These are phyloP conservation scores for Jacaranda copaia DNA, from an alignment of 257 asterid species.

Conservation along the genomic window DNA sequence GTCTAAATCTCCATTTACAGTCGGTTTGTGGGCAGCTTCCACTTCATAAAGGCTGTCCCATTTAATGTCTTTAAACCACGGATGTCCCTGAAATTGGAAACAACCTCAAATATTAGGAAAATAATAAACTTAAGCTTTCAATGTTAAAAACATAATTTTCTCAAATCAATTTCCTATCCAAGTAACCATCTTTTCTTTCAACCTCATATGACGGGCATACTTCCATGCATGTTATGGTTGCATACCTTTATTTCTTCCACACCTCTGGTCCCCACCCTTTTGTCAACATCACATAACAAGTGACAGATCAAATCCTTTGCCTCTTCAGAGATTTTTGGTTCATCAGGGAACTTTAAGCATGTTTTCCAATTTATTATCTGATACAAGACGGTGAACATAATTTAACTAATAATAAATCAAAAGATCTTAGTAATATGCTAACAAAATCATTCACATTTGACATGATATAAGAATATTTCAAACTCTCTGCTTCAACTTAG, in stretches of 20 bases:
- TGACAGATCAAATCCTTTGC: constrained; percentile 90
- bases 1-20: constrained; percentile 85
- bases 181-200: background rate
- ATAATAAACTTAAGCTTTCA: background rate
- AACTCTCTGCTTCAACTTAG: background rate
- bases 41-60: constrained; percentile 92
- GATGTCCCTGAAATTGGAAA: constrained; percentile 73
- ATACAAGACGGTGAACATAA: constrained; percentile 23
- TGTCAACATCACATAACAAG: constrained; percentile 89
- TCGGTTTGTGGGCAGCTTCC: constrained; percentile 97
- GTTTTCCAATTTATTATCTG: constrained; percentile 95
- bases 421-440: background rate
- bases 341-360: constrained; percentile 94
- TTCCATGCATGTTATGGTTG: constrained; percentile 1
- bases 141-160: background rate
- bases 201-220: background rate
- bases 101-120: constrained; percentile 3
- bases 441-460: background rate
- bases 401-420: background rate
- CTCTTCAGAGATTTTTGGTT: constrained; percentile 81
- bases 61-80: constrained; percentile 76
- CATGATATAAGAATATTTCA: background rate
- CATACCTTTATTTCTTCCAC: constrained; percentile 93
- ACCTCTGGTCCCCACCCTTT: constrained; percentile 92
- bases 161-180: background rate